Evolutionary conservation across 352 stramenopile genomes (phyloP), one percentile per base, ranked within the genome.

Genomic region (Phytopythium boreale): DNA sequence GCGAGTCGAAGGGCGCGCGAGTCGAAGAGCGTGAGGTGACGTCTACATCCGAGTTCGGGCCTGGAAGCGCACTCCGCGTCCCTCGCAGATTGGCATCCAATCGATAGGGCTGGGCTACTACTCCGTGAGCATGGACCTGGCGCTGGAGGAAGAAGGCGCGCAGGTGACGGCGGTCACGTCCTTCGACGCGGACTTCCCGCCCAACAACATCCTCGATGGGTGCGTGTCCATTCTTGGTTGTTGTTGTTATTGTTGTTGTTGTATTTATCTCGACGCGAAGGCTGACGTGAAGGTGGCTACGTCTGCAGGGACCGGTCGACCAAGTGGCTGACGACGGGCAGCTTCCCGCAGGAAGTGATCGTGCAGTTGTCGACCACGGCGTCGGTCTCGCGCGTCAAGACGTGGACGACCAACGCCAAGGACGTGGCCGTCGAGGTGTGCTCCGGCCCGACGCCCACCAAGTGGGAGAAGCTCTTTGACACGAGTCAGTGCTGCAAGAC

Each of bases 321-420:
- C 59, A 93, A 88, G 68, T 95, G 87, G 87, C 51, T 90, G 43
- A 93, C 87, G n/a, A 92, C 84, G 20, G 87, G 84, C 22, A 88
- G 74, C 39, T 95, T 90, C 56, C 84, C 87, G 0, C 87, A 95
- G 62, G 87, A 95, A 66, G 80, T 95, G 20, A 73, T 95, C 20
- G 68, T 95, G 34, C 87, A 95, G 67, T 63, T 93, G 15, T 80
- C 84, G n/a, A 93, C 81, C 26, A 86, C 78, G 12, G 84, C 84
- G 14, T 88, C 83, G 8, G 80, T 95, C 41, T 90, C 82, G 60
- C 77, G 82, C 56, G 77, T 90, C 56, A 95, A 93, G 66, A 89
- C 84, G 49, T 95, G 84, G 84, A 92, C 71, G 12, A 78, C 75
- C 31, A 92, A 92, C 59, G 72, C 78, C 36, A 95, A 92, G 65